A percentile compares a stretch with the other conserved stretches of the same genome.
Evolutionary conservation across 371 early-diverging fungal genomes (phyloP).

Genomic region (Cladochytrium tenue): DNA sequence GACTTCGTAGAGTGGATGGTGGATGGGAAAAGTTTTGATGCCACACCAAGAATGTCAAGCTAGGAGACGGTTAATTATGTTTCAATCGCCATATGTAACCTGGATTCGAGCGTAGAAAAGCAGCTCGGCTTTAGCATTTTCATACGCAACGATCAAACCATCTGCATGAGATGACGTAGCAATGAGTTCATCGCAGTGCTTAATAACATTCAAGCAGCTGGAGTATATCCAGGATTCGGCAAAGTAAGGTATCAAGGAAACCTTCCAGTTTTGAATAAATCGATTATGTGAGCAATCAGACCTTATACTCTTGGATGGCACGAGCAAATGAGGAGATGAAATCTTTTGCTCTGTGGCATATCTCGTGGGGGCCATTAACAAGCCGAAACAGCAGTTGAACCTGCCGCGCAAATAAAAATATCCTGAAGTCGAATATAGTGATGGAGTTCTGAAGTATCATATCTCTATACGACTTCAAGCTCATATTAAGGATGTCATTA

Average conservation of each 20-base stretch:
- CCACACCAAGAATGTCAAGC: slow-evolving; percentile 74
- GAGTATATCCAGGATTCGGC: slow-evolving; percentile 80
- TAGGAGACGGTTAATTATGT: slow-evolving; percentile 24
- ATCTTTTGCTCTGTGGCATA: slow-evolving; percentile 68
- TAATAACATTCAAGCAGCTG: slow-evolving; percentile 73
- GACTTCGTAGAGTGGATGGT: slow-evolving; percentile 26
- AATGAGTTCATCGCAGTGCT: slow-evolving; percentile 73
- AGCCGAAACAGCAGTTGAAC: slow-evolving; percentile 71
- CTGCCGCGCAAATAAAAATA: slow-evolving; percentile 90
- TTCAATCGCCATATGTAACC: slow-evolving; percentile 16
- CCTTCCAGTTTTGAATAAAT: slow-evolving; percentile 17
- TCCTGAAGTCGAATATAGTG: slow-evolving; percentile 90
- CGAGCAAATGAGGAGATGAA: slow-evolving; percentile 75
- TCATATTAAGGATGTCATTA: slow-evolving; percentile 74
- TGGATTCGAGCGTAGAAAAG: slow-evolving; percentile 64
- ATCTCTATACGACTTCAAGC: slow-evolving; percentile 81
- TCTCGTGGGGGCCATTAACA: slow-evolving; percentile 62
- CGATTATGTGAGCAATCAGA: neutral
- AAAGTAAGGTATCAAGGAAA: slow-evolving; percentile 52
- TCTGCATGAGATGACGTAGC: slow-evolving; percentile 41
- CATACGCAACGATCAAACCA: slow-evolving; percentile 54
- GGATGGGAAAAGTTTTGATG: slow-evolving; percentile 35
- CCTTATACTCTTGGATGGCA: slow-evolving; percentile 72
- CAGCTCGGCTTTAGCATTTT: slow-evolving; percentile 75
- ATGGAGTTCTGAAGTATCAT: slow-evolving; percentile 87